Base-by-base conservation (phyloP, 169 alveolate species). In the Eimeria zaria region DNA sequence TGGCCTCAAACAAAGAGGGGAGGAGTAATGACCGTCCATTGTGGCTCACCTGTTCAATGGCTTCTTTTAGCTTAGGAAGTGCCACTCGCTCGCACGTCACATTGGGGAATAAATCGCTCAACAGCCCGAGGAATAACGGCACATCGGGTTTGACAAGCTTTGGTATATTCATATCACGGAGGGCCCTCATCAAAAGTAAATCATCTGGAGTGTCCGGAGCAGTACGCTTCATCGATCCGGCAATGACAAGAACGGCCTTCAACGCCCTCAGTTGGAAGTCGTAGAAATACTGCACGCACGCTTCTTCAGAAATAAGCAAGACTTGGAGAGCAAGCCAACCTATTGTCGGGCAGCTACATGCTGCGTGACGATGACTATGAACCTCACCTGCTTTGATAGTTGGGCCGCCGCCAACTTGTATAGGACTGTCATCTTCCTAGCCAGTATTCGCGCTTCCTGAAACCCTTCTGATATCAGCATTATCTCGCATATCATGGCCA, bases 201-300 rank as follows among this genome's bases (percentile, higher is more conserved):
- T 99, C 99, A 97, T 99, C 99, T 46, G 98, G 98, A 85, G 98
- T 97, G 24, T 99, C 98, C 87, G 99, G 99, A 73, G 98, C 98
- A 16, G 98, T 99, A 97, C 99, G 98, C 97, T 99, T 99, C 93
- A 99, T 98, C 74, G 98, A 98, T 67, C 99, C 99, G 30, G 99
- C 99, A 97, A 98, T 98, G 85, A 99, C 98, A 80, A 99, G 98
- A 6, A 88, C 99, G 39, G 99, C 99, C 97, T 99, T 99, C 91
- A 99, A 98, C 64, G 99, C 99, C 96, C 99, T 98, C 33, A 99
- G 99, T 90, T 99, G 99, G 99, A 99, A 99, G 97, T 99, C 99
- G 97, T 99, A 98, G n/a, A n/a, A n/a, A n/a, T n/a, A n/a, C n/a
- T n/a, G n/a, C n/a, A n/a, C n/a, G n/a, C n/a, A 58, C 60, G 44